Base-by-base conservation (phyloP, 257 asterid species). In the Ilex aquifolium region DNA sequence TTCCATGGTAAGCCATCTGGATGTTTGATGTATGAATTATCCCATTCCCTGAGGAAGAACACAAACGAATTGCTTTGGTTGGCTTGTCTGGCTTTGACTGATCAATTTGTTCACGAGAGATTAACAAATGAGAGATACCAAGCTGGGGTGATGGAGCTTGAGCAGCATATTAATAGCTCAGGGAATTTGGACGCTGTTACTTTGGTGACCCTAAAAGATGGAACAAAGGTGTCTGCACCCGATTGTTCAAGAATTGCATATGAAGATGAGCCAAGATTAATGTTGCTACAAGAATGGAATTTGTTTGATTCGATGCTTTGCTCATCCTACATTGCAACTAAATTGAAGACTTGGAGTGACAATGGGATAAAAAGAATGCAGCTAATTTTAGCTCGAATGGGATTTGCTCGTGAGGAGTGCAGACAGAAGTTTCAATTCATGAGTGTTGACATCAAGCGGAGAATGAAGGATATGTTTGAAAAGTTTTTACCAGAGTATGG, bases 1-100 rank as follows among this genome's bases (percentile, higher is more conserved):
- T 90, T 82, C 65, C 95, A 93, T 58, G 99, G 99, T 76, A 93
- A 93, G 82, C 88, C 99, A 29, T 90, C 97, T 0, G 97, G 99
- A 50, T 93, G 97, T 60, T 85, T 90, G 80, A 93, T 93, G 99
- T 93, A 85, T 57, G 99, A 93, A 69, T 76, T 93, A 46, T 86
- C 91, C 6, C 88, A 86, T 72, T 87, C 79, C 12, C 67, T 88
- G 21, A 75, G 95, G 73, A 88, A 81, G 75, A 87, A 93, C 85
- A 86, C 82, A 3, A 90, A 84, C 54, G 89, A 86, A 72, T 74
- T 88, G 66, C 95, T 93, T 44, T 93, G 99, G 99, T 74, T 93
- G 77, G 96, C 99, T 51, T 90, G 97, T 70, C 95, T 90, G 63
- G 85, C 97, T 70, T 73, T 93, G 63, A 90, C 99, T 17, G 99